phyloP scores from a whole-genome alignment of 176 grass and related monocot species.

The Cenchrus fungigraminus region DNA sequence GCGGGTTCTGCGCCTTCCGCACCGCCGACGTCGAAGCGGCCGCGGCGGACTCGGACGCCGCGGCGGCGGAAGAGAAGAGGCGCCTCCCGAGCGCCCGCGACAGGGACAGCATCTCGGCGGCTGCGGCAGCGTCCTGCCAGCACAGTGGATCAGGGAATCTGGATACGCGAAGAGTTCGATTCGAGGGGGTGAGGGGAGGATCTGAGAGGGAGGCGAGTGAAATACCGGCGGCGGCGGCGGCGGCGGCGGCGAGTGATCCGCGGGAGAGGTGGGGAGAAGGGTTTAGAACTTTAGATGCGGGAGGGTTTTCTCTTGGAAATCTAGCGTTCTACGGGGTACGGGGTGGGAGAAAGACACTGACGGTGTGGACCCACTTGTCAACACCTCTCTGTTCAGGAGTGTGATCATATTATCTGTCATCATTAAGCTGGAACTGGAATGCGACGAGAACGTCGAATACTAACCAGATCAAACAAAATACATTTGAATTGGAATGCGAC shows the following conservation, averaged over 20 bases:
- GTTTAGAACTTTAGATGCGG: conserved; percentile 19
- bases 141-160: not conserved
- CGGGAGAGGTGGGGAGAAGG: conserved; percentile 19
- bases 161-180: not conserved
- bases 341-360: not conserved
- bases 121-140: conserved; percentile 18
- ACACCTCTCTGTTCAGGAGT: not conserved
- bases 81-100: conserved; percentile 65
- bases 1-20: conserved; percentile 70
- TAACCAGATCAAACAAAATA: not conserved
- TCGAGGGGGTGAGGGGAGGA: not conserved
- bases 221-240: conserved; percentile 13
- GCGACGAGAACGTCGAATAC: not conserved
- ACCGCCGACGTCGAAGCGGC: conserved; percentile 41
- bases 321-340: too few species aligned
- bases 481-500: not conserved
- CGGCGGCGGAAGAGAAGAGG: conserved; percentile 48
- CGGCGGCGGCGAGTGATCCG: conserved; percentile 35
- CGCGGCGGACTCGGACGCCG: conserved; percentile 49
- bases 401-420: too few species aligned
- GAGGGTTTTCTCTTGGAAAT: conserved; percentile 30
- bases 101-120: conserved; percentile 60
- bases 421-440: not conserved
- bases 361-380: not conserved
- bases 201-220: not conserved